These are phyloP conservation scores for Brassica carinata DNA, from an alignment of 345 rosid species.

Conservation along the genomic window DNA sequence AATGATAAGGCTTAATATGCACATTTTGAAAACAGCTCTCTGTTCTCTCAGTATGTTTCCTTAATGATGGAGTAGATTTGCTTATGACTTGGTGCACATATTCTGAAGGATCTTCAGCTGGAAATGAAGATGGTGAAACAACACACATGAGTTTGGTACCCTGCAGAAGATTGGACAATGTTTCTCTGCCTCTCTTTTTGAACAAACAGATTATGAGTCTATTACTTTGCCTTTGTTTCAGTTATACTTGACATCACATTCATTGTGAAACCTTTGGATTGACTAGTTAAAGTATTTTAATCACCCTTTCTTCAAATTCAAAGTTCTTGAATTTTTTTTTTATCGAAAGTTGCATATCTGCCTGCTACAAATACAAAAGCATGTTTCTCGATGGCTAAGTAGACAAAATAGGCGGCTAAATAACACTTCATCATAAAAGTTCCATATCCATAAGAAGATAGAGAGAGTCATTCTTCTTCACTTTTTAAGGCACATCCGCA, in stretches of 20 bases:
- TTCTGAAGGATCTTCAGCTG: conserved; percentile 55
- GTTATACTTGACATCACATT: not conserved
- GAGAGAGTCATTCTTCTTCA: not conserved
- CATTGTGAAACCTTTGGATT: conserved; percentile 17
- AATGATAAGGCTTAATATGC: not conserved
- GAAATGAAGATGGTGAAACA: conserved; percentile 24
- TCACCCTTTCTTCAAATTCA: not conserved
- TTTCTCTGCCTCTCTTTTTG: conserved; percentile 1
- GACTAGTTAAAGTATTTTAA: conserved; percentile 8
- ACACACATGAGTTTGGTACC: conserved; percentile 8
- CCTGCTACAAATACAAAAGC: not conserved
- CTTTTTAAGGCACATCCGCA: not conserved
- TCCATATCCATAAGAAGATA: not conserved
- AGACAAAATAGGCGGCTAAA: not conserved
- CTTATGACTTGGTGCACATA: conserved; percentile 93
- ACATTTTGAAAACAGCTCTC: conserved; percentile 1
- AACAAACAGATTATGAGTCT: conserved; percentile 12
- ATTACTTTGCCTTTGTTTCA: not conserved
- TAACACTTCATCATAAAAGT: not conserved
- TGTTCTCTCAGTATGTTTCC: conserved; percentile 36
- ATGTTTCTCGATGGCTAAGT: not conserved
- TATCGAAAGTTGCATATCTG: not conserved
- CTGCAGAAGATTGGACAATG: conserved; percentile 19
- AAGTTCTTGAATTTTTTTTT: not conserved
- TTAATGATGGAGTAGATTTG: conserved; percentile 72